phyloP scores from a whole-genome alignment of 75 land plant species.

The Selaginella tamariscina region DNA sequence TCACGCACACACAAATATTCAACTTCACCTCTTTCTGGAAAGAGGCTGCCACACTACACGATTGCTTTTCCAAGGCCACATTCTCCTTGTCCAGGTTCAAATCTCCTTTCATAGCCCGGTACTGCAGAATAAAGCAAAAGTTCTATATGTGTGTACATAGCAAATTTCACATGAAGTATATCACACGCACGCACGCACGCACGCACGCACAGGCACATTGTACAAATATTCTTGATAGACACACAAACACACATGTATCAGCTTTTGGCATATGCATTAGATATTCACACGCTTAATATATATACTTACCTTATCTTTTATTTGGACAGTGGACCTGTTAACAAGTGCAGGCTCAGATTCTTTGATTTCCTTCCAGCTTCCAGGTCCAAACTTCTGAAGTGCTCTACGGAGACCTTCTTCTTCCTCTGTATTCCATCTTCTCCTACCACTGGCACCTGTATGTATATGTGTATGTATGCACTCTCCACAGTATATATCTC shows the following conservation, averaged over 20 bases:
- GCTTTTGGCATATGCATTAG: too few species aligned
- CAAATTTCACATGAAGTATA: neutral
- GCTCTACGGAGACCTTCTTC: slow-evolving; percentile 23
- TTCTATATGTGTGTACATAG: neutral
- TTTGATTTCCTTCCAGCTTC: slow-evolving; percentile 47
- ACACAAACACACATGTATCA: too few species aligned
- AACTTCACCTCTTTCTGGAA: slow-evolving; percentile 21
- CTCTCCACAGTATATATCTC: too few species aligned
- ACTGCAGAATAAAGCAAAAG: neutral
- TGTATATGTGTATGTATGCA: too few species aligned
- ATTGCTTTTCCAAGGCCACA: slow-evolving; percentile 10
- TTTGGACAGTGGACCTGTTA: slow-evolving; percentile 15
- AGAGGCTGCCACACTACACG: slow-evolving; percentile 17
- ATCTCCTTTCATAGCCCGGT: slow-evolving; percentile 14
- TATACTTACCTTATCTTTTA: slow-evolving; percentile 21
- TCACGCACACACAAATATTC: neutral
- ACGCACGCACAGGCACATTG: too few species aligned
- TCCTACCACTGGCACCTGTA: slow-evolving; percentile 5
- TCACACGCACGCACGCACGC: neutral
- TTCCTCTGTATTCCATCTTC: slow-evolving; percentile 21
- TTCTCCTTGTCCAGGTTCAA: slow-evolving; percentile 15
- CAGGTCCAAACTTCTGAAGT: slow-evolving; percentile 31
- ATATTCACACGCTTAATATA: neutral
- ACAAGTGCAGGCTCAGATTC: slow-evolving; percentile 28
- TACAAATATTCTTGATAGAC: too few species aligned